Base-by-base conservation (phyloP, 2,329 filamentous ascomycete genomes). In the Cladosporium velox region DNA sequence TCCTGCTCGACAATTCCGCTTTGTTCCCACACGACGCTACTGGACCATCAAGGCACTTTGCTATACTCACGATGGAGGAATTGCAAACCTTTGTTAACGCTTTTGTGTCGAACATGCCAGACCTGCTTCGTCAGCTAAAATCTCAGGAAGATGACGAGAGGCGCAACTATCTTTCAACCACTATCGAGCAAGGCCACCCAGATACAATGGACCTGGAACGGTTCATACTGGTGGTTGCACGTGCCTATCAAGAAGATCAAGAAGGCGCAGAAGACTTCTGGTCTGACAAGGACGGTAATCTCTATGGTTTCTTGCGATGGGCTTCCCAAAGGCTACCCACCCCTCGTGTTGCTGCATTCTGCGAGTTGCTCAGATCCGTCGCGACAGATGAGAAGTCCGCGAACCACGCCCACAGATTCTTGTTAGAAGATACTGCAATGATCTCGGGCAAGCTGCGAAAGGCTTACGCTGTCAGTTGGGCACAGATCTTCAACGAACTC, bases 261-360 rank as follows among this genome's bases (percentile, higher is more conserved):
- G 92, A 97, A 61, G 90, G 92, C 30, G 92, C 93, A 11, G 88
- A 91, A 73, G 90, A 89, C 55, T 98, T 98, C 72, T 99, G 95
- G 95, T 86, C 87, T 35, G 93, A 97, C 74, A 88, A 91, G 1
- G 95, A 99, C 73, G 93, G 93, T 74, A 97, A 97, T 71, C 82
- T 99, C 35, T 91, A 93, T 69, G 95, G 95, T 0, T 99, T 99
- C 76, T 85, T 99, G 76, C 91, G 96, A 70, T 99, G 95, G 95
- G 91, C 93, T n/a, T 97, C 95, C 3, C 90, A 92, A 71, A 86
- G 95, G 72, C 93, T 96, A 67, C 97, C 96, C 0, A 97, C 96
- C 0, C 95, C 95, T n/a, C 86, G 97, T 28, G 93, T 96, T 67
- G 95, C 92, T 68, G 93, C 94, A 14, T 99, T 98, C 72, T 99